phyloP scores from a whole-genome alignment of 192 early-diverging fungal species.

The Coemansia sp. region DNA sequence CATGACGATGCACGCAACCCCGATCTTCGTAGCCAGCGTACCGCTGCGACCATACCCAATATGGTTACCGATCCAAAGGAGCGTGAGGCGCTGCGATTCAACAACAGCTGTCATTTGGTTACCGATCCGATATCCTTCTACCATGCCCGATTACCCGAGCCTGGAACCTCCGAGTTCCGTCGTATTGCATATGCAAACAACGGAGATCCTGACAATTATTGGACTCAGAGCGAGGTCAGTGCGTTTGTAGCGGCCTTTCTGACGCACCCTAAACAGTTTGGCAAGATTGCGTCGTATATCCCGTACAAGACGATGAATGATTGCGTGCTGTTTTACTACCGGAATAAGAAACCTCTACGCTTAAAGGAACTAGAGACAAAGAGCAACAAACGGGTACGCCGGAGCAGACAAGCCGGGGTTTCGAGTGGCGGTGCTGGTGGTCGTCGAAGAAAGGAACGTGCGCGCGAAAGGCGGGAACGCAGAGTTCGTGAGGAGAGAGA shows the following conservation, averaged over 20 bases:
- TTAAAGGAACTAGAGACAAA: constrained; percentile 65
- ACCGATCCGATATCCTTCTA: constrained; percentile 64
- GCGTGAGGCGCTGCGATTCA: constrained; percentile 56
- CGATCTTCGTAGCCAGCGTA: constrained; percentile 68
- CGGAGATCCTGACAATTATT: constrained; percentile 59
- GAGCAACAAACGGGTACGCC: constrained; percentile 34
- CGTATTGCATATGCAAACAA: constrained; percentile 44
- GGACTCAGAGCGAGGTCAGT: constrained; percentile 67
- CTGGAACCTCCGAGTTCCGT: constrained; percentile 14
- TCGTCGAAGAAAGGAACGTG: constrained; percentile 53
- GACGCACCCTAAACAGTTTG: constrained; percentile 74
- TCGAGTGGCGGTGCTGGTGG: constrained; percentile 10
- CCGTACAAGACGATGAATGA: constrained; percentile 66
- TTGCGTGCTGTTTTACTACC: constrained; percentile 78
- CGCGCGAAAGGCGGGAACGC: constrained; percentile 36
- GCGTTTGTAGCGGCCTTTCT: constrained; percentile 69
- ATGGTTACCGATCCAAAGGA: constrained; percentile 68
- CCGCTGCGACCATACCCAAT: constrained; percentile 69
- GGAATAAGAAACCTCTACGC: constrained; percentile 72
- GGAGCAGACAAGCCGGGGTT: constrained; percentile 48
- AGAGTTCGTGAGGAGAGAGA: constrained; percentile 36
- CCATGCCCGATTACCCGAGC: constrained; percentile 49
- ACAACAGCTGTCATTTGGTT: constrained; percentile 63
- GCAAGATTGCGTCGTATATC: constrained; percentile 65
- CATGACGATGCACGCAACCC: constrained; percentile 72